These are phyloP conservation scores for Amaranthus cruentus DNA, from an alignment of 148 eudicot genomes.

Conservation along the genomic window DNA sequence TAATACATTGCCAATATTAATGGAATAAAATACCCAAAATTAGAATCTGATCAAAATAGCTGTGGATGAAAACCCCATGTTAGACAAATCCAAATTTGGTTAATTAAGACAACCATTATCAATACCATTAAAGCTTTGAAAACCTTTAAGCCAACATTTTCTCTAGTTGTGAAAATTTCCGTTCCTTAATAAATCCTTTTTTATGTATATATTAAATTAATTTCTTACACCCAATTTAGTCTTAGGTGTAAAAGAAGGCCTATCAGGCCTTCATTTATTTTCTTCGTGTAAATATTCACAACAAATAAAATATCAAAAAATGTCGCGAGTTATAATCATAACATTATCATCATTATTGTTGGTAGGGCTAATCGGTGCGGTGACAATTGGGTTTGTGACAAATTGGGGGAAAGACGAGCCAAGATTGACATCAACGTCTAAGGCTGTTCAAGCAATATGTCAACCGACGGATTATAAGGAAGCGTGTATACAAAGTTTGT, in stretches of 20 bases:
- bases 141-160: slow-evolving; percentile 15
- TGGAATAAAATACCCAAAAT: background rate
- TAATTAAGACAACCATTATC: slow-evolving; percentile 15
- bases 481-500: slow-evolving; percentile 42
- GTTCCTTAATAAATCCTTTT: background rate
- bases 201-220: background rate
- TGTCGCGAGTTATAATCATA: slow-evolving; percentile 33
- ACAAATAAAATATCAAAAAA: background rate
- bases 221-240: background rate
- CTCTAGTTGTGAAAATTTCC: background rate
- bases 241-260: slow-evolving; percentile 19
- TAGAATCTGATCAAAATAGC: slow-evolving; percentile 19
- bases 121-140: slow-evolving; percentile 7
- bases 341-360: slow-evolving; percentile 39
- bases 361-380: slow-evolving; percentile 44
- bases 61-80: background rate
- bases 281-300: background rate
- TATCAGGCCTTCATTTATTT: slow-evolving; percentile 17
- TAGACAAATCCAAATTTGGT: slow-evolving; percentile 18
- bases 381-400: slow-evolving; percentile 27
- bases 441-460: slow-evolving; percentile 55
- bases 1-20: background rate
- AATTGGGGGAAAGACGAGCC: slow-evolving; percentile 1
- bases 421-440: slow-evolving; percentile 29
- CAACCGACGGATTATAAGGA: slow-evolving; percentile 54